Evolutionary conservation across 2,329 filamentous ascomycete species (phyloP).

Genomic region (Thelonectria discophora): DNA sequence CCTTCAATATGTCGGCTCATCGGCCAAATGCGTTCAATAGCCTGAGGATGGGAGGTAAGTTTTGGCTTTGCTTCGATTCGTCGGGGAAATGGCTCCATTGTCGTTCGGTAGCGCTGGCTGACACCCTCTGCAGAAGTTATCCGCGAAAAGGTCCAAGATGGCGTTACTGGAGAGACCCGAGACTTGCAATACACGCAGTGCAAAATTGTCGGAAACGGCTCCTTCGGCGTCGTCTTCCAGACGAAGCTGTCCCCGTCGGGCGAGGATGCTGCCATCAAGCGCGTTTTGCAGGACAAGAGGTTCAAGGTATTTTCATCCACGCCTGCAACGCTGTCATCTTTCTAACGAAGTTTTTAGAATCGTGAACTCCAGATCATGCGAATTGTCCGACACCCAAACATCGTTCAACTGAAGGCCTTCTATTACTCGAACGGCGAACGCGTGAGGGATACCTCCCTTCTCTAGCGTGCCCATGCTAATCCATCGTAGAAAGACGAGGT

Average conservation of each 20-base stretch:
- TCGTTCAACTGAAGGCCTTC: slow-evolving; percentile 98
- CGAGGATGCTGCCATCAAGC: slow-evolving; percentile 98
- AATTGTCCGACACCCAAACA: slow-evolving; percentile 98
- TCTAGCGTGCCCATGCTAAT: slow-evolving; percentile 25
- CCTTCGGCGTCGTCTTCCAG: slow-evolving; percentile 98
- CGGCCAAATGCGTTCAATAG: slow-evolving; percentile 87
- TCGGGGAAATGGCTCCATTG: slow-evolving; percentile 3
- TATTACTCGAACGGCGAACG: slow-evolving; percentile 99
- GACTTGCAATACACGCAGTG: slow-evolving; percentile 99
- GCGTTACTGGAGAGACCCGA: slow-evolving; percentile 93
- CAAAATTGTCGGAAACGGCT: slow-evolving; percentile 99
- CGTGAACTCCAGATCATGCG: slow-evolving; percentile 99
- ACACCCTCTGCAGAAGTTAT: slow-evolving; percentile 77
- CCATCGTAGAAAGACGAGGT: slow-evolving; percentile 87
- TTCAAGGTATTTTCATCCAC: slow-evolving; percentile 79
- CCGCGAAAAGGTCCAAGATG: slow-evolving; percentile 98
- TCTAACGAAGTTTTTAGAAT: slow-evolving; percentile 70
- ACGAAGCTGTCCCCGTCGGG: slow-evolving; percentile 98
- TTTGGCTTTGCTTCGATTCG: slow-evolving; percentile 23
- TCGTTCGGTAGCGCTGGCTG: slow-evolving; percentile 21
- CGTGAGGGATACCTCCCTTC: slow-evolving; percentile 61
- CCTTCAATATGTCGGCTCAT: slow-evolving; percentile 80
- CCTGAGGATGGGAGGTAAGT: slow-evolving; percentile 96
- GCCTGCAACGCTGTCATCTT: neutral
- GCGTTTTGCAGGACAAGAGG: slow-evolving; percentile 97